These are phyloP conservation scores for Globisporangium polare DNA, from an alignment of 352 stramenopile species.

Conservation along the genomic window DNA sequence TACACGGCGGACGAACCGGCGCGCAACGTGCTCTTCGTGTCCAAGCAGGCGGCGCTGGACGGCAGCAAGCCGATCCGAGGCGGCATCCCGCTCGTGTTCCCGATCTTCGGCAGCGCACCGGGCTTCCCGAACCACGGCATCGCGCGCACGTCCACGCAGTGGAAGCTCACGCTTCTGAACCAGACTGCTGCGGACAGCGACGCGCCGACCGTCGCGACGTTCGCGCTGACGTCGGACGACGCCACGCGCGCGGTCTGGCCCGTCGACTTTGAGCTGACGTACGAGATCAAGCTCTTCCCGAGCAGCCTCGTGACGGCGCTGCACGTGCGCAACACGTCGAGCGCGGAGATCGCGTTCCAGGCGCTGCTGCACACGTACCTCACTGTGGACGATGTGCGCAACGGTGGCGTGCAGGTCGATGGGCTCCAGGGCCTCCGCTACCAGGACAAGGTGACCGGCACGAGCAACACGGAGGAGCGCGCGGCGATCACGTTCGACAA, in stretches of 20 bases:
- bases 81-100: constrained; percentile 96
- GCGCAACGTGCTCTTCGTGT: constrained; percentile 92
- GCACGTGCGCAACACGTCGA: constrained; percentile 88
- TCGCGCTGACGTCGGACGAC: constrained; percentile 41
- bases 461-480: constrained; percentile 53
- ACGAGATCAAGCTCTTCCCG: constrained; percentile 84
- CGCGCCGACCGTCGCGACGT: constrained; percentile 56
- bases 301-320: constrained; percentile 85
- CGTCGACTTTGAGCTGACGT: constrained; percentile 78
- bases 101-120: constrained; percentile 90
- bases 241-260: constrained; percentile 58
- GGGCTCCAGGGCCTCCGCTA: constrained; percentile 86
- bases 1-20: constrained; percentile 54
- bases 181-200: constrained; percentile 33
- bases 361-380: constrained; percentile 95
- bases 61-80: constrained; percentile 93
- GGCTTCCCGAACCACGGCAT: constrained; percentile 94
- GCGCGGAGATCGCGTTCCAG: constrained; percentile 88
- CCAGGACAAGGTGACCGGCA: constrained; percentile 85
- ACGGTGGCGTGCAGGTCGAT: constrained; percentile 55
- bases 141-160: constrained; percentile 70
- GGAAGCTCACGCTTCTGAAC: constrained; percentile 51
- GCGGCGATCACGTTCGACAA: constrained; percentile 60
- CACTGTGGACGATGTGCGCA: constrained; percentile 70
- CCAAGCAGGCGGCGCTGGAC: constrained; percentile 84